Conservation (phyloP, 306 rosid genomes). For the Prunus padus region DNA sequence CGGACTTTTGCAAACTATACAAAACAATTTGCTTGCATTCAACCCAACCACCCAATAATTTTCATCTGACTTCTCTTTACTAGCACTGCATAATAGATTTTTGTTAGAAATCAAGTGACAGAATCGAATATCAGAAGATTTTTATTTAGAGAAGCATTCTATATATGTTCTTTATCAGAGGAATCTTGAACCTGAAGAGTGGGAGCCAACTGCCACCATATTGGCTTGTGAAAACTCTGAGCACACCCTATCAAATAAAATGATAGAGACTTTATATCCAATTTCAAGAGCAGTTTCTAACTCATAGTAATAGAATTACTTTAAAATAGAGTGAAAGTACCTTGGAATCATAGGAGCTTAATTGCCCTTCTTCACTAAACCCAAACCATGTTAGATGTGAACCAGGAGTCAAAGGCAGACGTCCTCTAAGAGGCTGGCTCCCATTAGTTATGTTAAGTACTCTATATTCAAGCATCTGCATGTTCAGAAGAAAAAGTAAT, state of each 20-base stretch:
- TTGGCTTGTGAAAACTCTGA: conserved; percentile 75
- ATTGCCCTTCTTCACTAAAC: conserved; percentile 81
- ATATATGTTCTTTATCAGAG: conserved; percentile 7
- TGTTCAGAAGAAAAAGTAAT: conserved; percentile 18
- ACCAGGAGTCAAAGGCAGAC: conserved; percentile 82
- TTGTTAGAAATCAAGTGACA: conserved; percentile 5
- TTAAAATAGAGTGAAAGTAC: conserved; percentile 35
- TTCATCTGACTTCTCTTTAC: conserved; percentile 71
- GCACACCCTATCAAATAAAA: conserved; percentile 57
- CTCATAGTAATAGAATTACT: conserved; percentile 6
- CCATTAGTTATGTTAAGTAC: conserved; percentile 56
- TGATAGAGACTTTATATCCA: conserved; percentile 14
- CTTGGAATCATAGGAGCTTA: conserved; percentile 90
- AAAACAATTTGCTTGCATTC: conserved; percentile 71
- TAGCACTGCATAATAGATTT: conserved; percentile 57
- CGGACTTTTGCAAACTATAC: conserved; percentile 71
- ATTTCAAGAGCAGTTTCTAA: conserved; percentile 15
- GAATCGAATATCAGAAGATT: neutral
- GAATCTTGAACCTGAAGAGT: conserved; percentile 72
- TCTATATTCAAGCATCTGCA: conserved; percentile 74
- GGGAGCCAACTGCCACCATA: conserved; percentile 96
- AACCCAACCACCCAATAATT: conserved; percentile 90
- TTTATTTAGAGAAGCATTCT: neutral
- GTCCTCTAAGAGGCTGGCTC: conserved; percentile 57
- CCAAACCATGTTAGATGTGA: conserved; percentile 87